These are phyloP conservation scores for Phyllosticta paracitricarpa DNA, from an alignment of 2,329 filamentous ascomycete genomes.

Conservation along the genomic window DNA sequence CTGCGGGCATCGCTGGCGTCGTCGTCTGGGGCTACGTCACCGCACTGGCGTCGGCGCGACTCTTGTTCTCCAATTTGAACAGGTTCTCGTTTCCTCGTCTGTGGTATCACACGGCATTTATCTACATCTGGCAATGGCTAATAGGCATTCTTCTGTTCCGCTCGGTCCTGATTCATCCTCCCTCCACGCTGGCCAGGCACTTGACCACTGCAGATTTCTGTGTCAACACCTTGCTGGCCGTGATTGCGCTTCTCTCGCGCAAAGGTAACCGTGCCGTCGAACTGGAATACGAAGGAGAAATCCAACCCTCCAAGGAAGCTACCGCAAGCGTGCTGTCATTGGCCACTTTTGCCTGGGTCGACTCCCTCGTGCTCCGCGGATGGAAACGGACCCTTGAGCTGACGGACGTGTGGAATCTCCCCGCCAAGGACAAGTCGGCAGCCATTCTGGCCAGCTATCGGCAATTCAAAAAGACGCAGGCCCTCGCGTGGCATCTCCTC, in stretches of 20 bases:
- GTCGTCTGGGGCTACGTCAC: slow-evolving; percentile 74
- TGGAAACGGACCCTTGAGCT: slow-evolving; percentile 79
- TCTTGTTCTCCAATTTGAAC: slow-evolving; percentile 51
- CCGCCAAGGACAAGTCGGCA: slow-evolving; percentile 79
- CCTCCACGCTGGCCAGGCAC: slow-evolving; percentile 50
- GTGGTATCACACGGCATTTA: slow-evolving; percentile 84
- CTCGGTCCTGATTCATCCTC: slow-evolving; percentile 70
- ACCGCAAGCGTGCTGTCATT: slow-evolving; percentile 81
- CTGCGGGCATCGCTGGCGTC: slow-evolving; percentile 51
- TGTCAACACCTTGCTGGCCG: slow-evolving; percentile 62
- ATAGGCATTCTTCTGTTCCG: slow-evolving; percentile 70
- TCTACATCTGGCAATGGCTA: slow-evolving; percentile 78
- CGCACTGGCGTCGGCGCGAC: slow-evolving; percentile 59
- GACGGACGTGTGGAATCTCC: slow-evolving; percentile 81
- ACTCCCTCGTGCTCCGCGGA: slow-evolving; percentile 78
- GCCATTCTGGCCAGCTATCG: slow-evolving; percentile 73
- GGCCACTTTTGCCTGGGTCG: slow-evolving; percentile 83
- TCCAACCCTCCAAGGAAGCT: slow-evolving; percentile 80
- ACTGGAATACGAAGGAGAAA: slow-evolving; percentile 77
- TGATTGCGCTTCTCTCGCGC: slow-evolving; percentile 69
- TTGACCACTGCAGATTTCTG: slow-evolving; percentile 66
- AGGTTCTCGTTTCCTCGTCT: slow-evolving; percentile 59
- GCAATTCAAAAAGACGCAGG: slow-evolving; percentile 70
- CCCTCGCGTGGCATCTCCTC: slow-evolving; percentile 69
- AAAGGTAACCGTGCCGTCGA: slow-evolving; percentile 87